phyloP scores from a whole-genome alignment of 2,329 filamentous ascomycete genomes.

The Calonectria hawksworthii region DNA sequence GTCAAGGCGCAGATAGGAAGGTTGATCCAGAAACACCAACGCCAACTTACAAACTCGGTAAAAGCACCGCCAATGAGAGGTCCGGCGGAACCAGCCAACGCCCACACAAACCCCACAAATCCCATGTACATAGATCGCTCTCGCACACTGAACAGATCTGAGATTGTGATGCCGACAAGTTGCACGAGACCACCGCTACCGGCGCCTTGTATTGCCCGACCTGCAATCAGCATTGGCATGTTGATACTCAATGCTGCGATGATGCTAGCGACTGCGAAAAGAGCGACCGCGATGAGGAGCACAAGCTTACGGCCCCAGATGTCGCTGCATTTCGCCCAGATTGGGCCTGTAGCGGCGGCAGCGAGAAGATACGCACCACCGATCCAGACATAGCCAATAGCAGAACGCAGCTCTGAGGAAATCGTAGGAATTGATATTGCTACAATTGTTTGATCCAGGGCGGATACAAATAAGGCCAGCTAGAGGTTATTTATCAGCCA shows the following conservation, averaged over 20 bases:
- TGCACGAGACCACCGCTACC: slow-evolving; percentile 7
- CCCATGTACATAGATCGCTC: slow-evolving; percentile 66
- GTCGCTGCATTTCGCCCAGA: slow-evolving; percentile 22
- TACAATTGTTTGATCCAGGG: slow-evolving; percentile 19
- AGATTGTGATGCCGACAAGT: slow-evolving; percentile 21
- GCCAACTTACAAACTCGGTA: slow-evolving; percentile 39
- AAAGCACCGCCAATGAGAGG: slow-evolving; percentile 47
- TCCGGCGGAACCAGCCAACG: slow-evolving; percentile 67
- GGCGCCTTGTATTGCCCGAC: slow-evolving; percentile 17
- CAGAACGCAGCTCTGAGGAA: slow-evolving; percentile 5
- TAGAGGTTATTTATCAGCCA: neutral
- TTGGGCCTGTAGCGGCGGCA: slow-evolving; percentile 1
- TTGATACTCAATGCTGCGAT: slow-evolving; percentile 8
- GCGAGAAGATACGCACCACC: slow-evolving; percentile 22
- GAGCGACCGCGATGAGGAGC: neutral
- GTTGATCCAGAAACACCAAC: slow-evolving; percentile 52
- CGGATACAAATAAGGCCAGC: slow-evolving; percentile 5
- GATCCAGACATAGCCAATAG: slow-evolving; percentile 24
- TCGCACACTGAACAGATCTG: slow-evolving; percentile 46
- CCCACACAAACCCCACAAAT: slow-evolving; percentile 75
- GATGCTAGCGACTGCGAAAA: slow-evolving; percentile 12
- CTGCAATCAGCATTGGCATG: slow-evolving; percentile 22
- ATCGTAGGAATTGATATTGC: slow-evolving; percentile 25
- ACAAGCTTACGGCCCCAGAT: slow-evolving; percentile 29
- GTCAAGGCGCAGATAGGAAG: slow-evolving; percentile 51